Evolutionary conservation across 164 flowering plant genomes (phyloP).

Genomic region (Euptelea pleiosperma): DNA sequence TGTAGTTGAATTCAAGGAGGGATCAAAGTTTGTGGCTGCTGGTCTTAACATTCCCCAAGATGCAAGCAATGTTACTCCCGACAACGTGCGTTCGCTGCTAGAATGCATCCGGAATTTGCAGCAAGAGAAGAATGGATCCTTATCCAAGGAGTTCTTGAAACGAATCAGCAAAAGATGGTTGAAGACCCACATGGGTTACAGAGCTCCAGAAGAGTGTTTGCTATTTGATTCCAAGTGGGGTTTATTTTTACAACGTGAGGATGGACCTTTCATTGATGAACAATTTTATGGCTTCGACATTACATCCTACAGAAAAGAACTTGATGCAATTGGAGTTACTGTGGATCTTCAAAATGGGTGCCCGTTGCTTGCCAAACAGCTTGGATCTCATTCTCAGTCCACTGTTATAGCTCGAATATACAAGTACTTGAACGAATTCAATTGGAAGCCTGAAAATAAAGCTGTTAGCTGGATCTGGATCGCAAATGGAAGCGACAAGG

Average conservation of each 20-base stretch:
- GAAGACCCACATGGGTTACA: slow-evolving; percentile 50
- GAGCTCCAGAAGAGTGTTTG: slow-evolving; percentile 40
- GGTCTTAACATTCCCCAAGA: slow-evolving; percentile 31
- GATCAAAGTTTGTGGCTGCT: slow-evolving; percentile 32
- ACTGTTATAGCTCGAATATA: slow-evolving; percentile 42
- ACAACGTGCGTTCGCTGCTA: slow-evolving; percentile 37
- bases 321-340: slow-evolving; percentile 43
- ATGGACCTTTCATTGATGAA: slow-evolving; percentile 70
- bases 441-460: slow-evolving; percentile 38
- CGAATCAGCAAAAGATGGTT: slow-evolving; percentile 41
- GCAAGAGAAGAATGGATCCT: slow-evolving; percentile 1
- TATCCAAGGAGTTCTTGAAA: slow-evolving; percentile 25
- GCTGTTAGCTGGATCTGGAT: slow-evolving; percentile 40
- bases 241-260: slow-evolving; percentile 27
- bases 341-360: slow-evolving; percentile 34
- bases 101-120: slow-evolving; percentile 30
- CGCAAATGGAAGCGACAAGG: slow-evolving; percentile 37
- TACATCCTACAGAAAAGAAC: slow-evolving; percentile 36
- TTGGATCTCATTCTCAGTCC: slow-evolving; percentile 31
- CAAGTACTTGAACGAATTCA: slow-evolving; percentile 25
- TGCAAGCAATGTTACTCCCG: slow-evolving; percentile 25
- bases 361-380: slow-evolving; percentile 35
- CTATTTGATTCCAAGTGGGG: slow-evolving; percentile 39
- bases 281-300: slow-evolving; percentile 47
- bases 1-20: slow-evolving; percentile 28